Base-by-base conservation (phyloP, 805 yeast genomes). In the Candida ulmi region DNA sequence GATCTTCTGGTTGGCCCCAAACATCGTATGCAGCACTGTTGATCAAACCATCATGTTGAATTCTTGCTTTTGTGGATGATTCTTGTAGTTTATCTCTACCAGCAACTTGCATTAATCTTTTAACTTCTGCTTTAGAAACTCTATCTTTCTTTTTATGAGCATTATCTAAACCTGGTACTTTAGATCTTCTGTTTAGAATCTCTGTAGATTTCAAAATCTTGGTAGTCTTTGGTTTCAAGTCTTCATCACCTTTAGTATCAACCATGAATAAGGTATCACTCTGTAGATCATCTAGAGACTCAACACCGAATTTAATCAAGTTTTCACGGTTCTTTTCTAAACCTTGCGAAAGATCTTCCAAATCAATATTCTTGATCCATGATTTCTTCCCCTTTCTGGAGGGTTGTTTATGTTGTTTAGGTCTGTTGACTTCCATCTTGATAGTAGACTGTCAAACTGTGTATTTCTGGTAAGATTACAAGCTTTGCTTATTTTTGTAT, bases 321-420 rank as follows among this genome's bases (percentile, higher is more conserved):
- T 78, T 77, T 37, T 87, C 95, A 42, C 88, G 70, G 37, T 71
- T 70, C 33, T 74, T 78, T 50, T 82, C 91, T 30, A 91, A 65
- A 11, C 83, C 83, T 25, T 64, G 61, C 54, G 84, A 88, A 36
- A 93, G 68, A 47, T 88, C 96, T 18, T 77, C 79, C 16, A 93
- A 66, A 60, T 93, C 95, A 42, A 93, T 84, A 61, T 93, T 87
- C 63, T 88, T 88, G 59, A 95, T 78, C 95, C 97, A 87, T 5
- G 95, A 80, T 58, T 75, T 82, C 72, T 86, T 91, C 33, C 96
- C 95, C 68, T 93, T 93, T 55, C 98, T 74, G 8, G 96, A 88
- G 5, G 83, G 56, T 63, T 90, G 96, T 33, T 66, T 66, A 50
- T 69, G 72, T 50, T 74, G 79, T 17, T 76, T 59, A 12, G 90